Conservation (phyloP, 73 alveolate species). For the Effrenium voratum region DNA sequence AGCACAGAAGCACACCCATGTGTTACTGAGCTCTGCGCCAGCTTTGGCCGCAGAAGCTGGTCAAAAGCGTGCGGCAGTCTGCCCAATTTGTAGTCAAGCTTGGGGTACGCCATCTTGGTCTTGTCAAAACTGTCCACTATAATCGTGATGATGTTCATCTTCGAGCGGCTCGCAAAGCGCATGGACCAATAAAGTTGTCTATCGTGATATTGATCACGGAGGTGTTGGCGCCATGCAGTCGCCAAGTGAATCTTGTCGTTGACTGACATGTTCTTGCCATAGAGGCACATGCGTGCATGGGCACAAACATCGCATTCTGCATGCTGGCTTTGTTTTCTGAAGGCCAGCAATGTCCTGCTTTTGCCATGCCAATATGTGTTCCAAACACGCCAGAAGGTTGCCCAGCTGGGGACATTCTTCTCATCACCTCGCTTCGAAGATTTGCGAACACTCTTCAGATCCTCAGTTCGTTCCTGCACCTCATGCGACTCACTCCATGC, state of each 20-base stretch:
- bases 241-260: not conserved
- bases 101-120: not conserved
- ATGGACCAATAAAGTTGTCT: not conserved
- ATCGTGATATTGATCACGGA: not conserved
- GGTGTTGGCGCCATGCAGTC: not conserved
- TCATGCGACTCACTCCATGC: not conserved
- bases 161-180: not conserved
- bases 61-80: not conserved
- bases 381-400: not conserved
- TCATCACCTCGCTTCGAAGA: no score
- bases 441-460: not conserved
- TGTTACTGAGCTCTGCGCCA: no score
- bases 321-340: not conserved
- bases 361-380: not conserved
- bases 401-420: not conserved
- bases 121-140: not conserved
- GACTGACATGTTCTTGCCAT: not conserved
- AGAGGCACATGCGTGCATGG: not conserved
- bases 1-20: no score
- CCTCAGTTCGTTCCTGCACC: not conserved
- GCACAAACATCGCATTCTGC: not conserved
- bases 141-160: not conserved
- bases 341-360: not conserved
- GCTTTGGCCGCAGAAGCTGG: not conserved
- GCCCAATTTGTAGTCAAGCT: not conserved